A percentile compares a stretch with the other conserved stretches of the same genome.
phyloP scores from a whole-genome alignment of 805 yeast species.

The Candida patagonica region DNA sequence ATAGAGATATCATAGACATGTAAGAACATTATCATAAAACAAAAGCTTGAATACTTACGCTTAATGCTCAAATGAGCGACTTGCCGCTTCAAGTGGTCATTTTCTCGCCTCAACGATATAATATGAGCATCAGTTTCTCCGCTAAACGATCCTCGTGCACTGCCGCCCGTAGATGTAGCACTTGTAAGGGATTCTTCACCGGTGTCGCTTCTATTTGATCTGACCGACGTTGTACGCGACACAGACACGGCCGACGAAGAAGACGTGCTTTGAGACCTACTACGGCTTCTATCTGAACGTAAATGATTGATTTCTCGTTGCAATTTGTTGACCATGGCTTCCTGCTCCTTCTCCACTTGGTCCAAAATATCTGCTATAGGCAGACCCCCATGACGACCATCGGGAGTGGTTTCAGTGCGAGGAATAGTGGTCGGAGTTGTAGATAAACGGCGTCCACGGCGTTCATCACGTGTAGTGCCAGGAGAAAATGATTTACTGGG shows the following conservation, averaged over 20 bases:
- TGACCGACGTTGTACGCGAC: conserved; percentile 20
- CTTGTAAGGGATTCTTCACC: conserved; percentile 17
- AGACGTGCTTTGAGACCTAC: conserved; percentile 22
- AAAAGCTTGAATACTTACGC: conserved; percentile 11
- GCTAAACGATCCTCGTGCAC: conserved; percentile 20
- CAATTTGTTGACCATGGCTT: conserved; percentile 57
- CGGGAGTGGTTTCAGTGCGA: too few relatives aligned
- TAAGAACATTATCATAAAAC: too few relatives aligned
- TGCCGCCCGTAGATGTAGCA: conserved; percentile 12
- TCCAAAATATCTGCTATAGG: conserved; percentile 26
- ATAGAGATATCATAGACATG: not conserved
- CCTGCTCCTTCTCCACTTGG: conserved; percentile 61
- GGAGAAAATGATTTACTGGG: too few relatives aligned
- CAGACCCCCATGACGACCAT: too few relatives aligned
- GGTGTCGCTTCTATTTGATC: conserved; percentile 18
- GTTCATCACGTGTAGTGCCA: too few relatives aligned
- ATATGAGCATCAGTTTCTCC: conserved; percentile 17
- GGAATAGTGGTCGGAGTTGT: too few relatives aligned
- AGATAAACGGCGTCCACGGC: too few relatives aligned
- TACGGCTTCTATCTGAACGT: conserved; percentile 39
- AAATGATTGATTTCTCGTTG: conserved; percentile 51
- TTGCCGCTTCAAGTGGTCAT: conserved; percentile 23
- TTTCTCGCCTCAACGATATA: conserved; percentile 20
- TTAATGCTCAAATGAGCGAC: conserved; percentile 22
- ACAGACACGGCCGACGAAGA: conserved; percentile 24